Evolutionary conservation across 2,329 filamentous ascomycete species (phyloP), one percentile per base, ranked within the genome.

Genomic region (Penicillium hesseltinei): DNA sequence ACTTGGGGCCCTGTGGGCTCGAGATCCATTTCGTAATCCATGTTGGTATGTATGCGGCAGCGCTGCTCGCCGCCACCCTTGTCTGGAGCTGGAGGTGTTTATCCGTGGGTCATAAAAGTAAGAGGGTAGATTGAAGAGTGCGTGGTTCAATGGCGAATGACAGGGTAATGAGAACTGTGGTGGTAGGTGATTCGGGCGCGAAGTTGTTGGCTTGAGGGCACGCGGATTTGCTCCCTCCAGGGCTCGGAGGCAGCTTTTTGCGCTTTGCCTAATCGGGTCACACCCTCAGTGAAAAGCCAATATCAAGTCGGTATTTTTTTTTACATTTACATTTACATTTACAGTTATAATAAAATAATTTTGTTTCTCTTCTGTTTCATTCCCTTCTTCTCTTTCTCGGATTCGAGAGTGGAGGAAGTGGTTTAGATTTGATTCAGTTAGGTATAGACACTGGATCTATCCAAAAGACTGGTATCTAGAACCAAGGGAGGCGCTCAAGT

Each of bases 21-120:
- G 58, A 78, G 76, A 49, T 79, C 77, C 76, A 79, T 79, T 66
- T 75, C 75, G 63, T 76, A 77, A 51, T 78, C 75, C 75, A 78
- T 77, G 53, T 38, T 68, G 66, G 51, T 52, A 45, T 59, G 44
- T 51, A 51, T 60, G 54, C 63, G 57, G 69, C 63, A 59, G 64
- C 64, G 62, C 60, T 62, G 56, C 54, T 63, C 59, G 61, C 66
- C 57, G 65, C 66, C 57, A 62, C 58, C 51, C 56, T 56, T 43
- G 38, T 59, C 52, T 54, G 42, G 48, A 44, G 36, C 23, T 61
- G 29, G 33, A 25, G 35, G n/a, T 44, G 13, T 50, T 44, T 62
- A 61, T 57, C 27, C 23, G 29, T 15, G 38, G 44, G 21, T 57
- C 46, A 55, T 54, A 21, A 19, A 45, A 56, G 27, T 6, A 40